Base-by-base conservation (phyloP, 148 eudicot genomes). In the Nepenthes mirabilis region DNA sequence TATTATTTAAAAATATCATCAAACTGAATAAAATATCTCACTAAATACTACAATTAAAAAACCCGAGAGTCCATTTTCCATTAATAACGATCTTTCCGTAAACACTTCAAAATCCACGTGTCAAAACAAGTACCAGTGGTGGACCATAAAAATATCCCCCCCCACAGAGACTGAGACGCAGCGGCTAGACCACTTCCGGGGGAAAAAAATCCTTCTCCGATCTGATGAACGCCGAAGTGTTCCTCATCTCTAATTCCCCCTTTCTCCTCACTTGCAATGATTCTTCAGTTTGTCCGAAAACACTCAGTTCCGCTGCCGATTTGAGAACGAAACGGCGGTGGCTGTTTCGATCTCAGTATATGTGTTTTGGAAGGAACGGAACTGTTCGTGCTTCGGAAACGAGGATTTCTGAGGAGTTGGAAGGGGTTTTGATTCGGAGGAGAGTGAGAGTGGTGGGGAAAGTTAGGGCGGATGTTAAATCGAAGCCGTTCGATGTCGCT, bases 381-480 rank as follows among this genome's bases (percentile, higher is more conserved):
- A 43, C n/a, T n/a, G 32, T 57, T 12, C 68, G 47, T 60, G 64
- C 34, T 11, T 53, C 47, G 47, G 56, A 52, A 12, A 55, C 6
- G 11, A 48, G 37, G 13, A 40, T 4, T 4, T 63, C 53, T 37
- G 49, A 13, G 2, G 72, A 72, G 54, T 43, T 64, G 36, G 55
- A 56, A 75, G 69, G 65, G 45, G 67, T 60, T 66, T 75, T 63
- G 59, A 65, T 55, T 14, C 47, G 47, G 47, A 45, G 63, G 66
- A 72, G 75, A 66, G 62, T 54, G 1, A 62, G 56, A 8, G 70
- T 72, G 10, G 78, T 72, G 10, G 79, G 84, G 14, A 78, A 52
- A 60, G 84, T 83, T 0, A 74, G 74, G 66, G 83, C 85, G 11
- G 87, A 79, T 2, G 85, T 81, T 43, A 87, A 80, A 55, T 73